phyloP scores from a whole-genome alignment of 306 rosid genomes.

The Hylodesmum podocarpum region DNA sequence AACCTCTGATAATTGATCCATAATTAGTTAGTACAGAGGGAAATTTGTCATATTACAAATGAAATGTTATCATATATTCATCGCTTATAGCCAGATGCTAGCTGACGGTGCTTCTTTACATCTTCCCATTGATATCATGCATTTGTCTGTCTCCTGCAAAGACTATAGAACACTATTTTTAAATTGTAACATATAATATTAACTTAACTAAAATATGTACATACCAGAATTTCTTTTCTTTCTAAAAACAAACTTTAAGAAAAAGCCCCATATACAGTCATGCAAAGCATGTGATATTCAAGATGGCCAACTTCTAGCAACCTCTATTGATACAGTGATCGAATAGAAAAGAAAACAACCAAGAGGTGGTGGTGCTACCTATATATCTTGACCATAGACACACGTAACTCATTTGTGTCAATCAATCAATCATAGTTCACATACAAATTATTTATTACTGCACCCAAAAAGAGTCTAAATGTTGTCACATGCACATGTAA shows the following conservation, averaged over 20 bases:
- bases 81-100: not conserved
- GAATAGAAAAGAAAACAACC: not conserved
- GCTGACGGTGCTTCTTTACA: not conserved
- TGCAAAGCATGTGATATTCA: not conserved
- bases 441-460: not conserved
- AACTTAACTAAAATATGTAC: not conserved
- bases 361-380: not conserved
- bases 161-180: not conserved
- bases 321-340: not conserved
- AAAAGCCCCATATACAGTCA: too few species aligned
- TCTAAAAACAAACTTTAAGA: not conserved
- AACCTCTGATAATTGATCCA: not conserved
- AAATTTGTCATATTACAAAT: not conserved
- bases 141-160: constrained; percentile 10
- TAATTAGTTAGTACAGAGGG: not conserved
- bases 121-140: not conserved
- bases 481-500: not conserved
- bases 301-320: not conserved
- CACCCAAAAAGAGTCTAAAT: not conserved
- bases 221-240: not conserved
- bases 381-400: not conserved
- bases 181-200: not conserved
- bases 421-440: not conserved
- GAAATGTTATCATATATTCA: not conserved
- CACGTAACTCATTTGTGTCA: not conserved